A percentile compares a stretch with the other conserved stretches of the same genome.
phyloP scores from a whole-genome alignment of 176 grass and related monocot species.

The Stipa capillata region DNA sequence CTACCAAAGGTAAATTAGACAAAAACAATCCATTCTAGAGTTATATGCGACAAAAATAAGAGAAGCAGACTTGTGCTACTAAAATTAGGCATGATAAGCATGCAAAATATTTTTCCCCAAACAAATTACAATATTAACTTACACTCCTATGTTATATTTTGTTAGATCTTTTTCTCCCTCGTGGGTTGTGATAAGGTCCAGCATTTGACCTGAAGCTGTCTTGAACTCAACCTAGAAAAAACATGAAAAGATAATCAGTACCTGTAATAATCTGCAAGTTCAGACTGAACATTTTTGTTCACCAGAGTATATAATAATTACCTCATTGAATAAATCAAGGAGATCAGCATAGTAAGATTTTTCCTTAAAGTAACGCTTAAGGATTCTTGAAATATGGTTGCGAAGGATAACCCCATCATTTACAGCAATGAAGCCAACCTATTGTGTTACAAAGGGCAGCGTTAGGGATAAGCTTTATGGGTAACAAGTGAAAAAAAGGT shows the following conservation, averaged over 20 bases:
- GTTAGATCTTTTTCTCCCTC: constrained; percentile 85
- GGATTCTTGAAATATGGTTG: constrained; percentile 70
- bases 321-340: constrained; percentile 94
- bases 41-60: background rate
- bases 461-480: background rate
- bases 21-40: background rate
- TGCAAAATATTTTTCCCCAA: background rate
- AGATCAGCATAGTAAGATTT: constrained; percentile 94
- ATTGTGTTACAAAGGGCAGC: background rate
- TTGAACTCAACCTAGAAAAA: constrained; percentile 82
- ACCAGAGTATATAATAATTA: constrained; percentile 18
- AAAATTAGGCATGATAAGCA: background rate
- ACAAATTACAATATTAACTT: constrained; percentile 31
- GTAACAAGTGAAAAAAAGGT: background rate
- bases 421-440: constrained; percentile 85
- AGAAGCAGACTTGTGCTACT: background rate
- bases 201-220: constrained; percentile 92
- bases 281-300: background rate
- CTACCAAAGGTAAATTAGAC: background rate
- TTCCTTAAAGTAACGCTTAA: constrained; percentile 61
- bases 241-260: constrained; percentile 12
- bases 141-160: constrained; percentile 73
- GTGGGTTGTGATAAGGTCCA: constrained; percentile 87
- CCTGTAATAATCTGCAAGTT: background rate
- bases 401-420: constrained; percentile 92